Evolutionary conservation across 352 stramenopile genomes (phyloP), one percentile per base, ranked within the genome.

Genomic region (Globisporangium megalacanthum): DNA sequence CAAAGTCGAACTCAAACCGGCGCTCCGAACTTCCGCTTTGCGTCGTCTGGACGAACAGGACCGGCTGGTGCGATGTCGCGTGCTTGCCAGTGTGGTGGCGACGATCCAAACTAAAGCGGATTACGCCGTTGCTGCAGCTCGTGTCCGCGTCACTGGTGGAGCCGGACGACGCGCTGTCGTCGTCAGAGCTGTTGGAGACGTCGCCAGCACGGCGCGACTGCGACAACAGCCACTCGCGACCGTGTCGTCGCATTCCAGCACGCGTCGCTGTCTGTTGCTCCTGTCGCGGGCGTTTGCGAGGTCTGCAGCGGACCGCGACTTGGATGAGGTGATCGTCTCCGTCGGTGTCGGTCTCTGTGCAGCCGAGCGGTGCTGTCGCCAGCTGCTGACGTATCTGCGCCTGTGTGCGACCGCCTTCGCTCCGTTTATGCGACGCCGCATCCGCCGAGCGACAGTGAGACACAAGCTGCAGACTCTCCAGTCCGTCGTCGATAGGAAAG

Each of bases 1-100:
- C 64, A 35, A 68, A 72, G 57, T 91, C 80, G 19, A 89, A 91
- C 45, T 77, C 76, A 59, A 91, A 89, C 4, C 66, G 74, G 35
- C 80, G 66, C 56, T 62, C 69, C 29, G 57, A 49, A 8, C 48
- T 49, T 17, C 42, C 49, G 36, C 41, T 49, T 20, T 66, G 49
- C 1, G 66, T 50, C 44, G 25, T 29, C 25, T 72, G 70, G 17
- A 74, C 61, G 13, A 54, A 58, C 48, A 78, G 13, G 45, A 62
- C 49, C 14, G 58, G 45, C 20, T 51, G 63, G n/a, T 60, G 36
- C 15, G 60, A 22, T 8, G 39, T 10, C 50, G 19, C 33, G 20
- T 54, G 49, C 8, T 44, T 33, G 17, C 14, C 19, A 6, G n/a
- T 46, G 29, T 33, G 31, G 7, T 56, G 50, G 11, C 29, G 33